Evolutionary conservation across 345 rosid species (phyloP).

Genomic region (Eucalyptus urophylla): DNA sequence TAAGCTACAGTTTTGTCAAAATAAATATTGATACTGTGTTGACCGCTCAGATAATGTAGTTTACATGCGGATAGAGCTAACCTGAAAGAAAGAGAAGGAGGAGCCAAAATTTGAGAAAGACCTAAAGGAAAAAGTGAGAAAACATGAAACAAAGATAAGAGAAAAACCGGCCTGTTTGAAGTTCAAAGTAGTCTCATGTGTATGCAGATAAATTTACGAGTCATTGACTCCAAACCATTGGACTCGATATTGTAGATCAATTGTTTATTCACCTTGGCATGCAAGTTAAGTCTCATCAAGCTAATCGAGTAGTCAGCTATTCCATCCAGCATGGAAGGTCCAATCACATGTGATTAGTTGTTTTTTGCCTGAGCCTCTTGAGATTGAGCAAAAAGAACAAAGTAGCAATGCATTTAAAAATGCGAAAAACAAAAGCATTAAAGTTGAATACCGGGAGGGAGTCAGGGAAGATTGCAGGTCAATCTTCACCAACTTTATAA

Average conservation of each 20-base stretch:
- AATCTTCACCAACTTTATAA: neutral
- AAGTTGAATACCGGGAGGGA: neutral
- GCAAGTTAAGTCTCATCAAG: neutral
- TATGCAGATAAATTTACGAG: neutral
- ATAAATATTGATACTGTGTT: neutral
- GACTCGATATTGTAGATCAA: neutral
- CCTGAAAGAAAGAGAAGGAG: neutral
- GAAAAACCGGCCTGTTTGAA: neutral
- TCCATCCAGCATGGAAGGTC: neutral
- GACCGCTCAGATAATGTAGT: neutral
- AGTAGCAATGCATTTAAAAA: neutral
- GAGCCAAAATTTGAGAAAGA: neutral
- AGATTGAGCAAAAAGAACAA: neutral
- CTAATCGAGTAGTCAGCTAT: neutral
- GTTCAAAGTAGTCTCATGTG: neutral
- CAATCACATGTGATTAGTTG: neutral
- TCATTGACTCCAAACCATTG: neutral
- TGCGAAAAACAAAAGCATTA: neutral
- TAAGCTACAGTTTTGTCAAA: neutral
- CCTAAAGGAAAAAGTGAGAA: neutral
- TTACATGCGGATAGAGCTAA: neutral
- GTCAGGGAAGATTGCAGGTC: neutral
- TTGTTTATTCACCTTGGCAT: neutral
- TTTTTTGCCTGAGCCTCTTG: neutral
- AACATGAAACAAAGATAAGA: neutral